Conservation (phyloP, 2,329 filamentous ascomycete species). For the Xylaria polymorpha region DNA sequence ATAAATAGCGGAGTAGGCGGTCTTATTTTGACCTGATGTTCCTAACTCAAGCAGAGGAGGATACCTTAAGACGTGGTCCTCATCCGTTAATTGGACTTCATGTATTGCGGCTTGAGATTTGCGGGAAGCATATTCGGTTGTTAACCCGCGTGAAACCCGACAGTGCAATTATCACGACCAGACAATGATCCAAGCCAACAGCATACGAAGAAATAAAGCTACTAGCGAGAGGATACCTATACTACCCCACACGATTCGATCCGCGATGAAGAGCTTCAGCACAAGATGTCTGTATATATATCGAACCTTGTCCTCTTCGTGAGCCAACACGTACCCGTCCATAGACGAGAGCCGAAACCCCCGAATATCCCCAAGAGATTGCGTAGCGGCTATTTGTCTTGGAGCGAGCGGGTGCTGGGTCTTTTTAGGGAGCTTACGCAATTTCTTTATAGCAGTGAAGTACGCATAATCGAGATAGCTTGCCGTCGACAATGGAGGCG, state of each 20-base stretch:
- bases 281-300: slow-evolving; percentile 54
- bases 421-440: slow-evolving; percentile 57
- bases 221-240: slow-evolving; percentile 50
- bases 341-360: slow-evolving; percentile 62
- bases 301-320: slow-evolving; percentile 47
- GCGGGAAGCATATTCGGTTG: not conserved
- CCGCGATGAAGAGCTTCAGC: slow-evolving; percentile 58
- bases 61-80: not conserved
- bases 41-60: not conserved
- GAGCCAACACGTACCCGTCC: slow-evolving; percentile 60
- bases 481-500: slow-evolving; percentile 51
- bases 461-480: slow-evolving; percentile 54
- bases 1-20: slow-evolving; percentile 17
- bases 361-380: slow-evolving; percentile 55
- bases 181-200: slow-evolving; percentile 50
- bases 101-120: not conserved
- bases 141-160: not conserved
- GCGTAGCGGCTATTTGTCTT: slow-evolving; percentile 41
- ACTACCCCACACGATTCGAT: slow-evolving; percentile 55
- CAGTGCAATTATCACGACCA: slow-evolving; percentile 16
- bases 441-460: slow-evolving; percentile 58
- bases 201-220: slow-evolving; percentile 50
- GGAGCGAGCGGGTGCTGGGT: slow-evolving; percentile 58
- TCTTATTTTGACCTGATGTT: slow-evolving; percentile 2
- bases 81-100: not conserved